Percentiles rank a stretch among this genome's conserved stretches.
phyloP scores from a whole-genome alignment of 345 rosid species.

The Aquilaria malaccensis region DNA sequence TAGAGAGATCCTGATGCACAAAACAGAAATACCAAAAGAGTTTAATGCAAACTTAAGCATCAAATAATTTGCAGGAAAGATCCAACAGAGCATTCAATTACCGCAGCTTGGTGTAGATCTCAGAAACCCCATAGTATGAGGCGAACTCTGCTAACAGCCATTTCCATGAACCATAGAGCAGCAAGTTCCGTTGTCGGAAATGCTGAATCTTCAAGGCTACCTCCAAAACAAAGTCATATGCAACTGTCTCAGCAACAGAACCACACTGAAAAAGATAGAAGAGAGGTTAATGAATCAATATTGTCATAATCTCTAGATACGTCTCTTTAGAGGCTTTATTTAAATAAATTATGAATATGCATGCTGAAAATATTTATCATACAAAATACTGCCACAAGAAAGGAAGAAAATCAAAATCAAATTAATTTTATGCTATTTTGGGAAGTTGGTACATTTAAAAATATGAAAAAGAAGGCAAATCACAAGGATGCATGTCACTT shows the following conservation, averaged over 20 bases:
- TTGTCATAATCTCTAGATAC: constrained; percentile 5
- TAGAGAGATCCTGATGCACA: constrained; percentile 1
- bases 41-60: constrained; percentile 5
- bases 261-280: constrained; percentile 56
- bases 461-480: background rate
- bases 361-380: background rate
- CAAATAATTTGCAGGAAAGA: background rate
- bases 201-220: constrained; percentile 85
- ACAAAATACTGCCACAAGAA: no score
- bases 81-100: constrained; percentile 14
- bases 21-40: constrained; percentile 1
- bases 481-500: no score
- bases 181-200: constrained; percentile 85
- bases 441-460: background rate
- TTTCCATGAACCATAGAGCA: constrained; percentile 86
- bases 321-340: background rate
- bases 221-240: constrained; percentile 85
- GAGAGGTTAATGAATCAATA: constrained; percentile 9
- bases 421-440: background rate
- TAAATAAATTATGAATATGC: background rate
- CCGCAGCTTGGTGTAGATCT: constrained; percentile 85
- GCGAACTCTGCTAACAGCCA: constrained; percentile 95
- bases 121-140: constrained; percentile 90
- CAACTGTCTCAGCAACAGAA: constrained; percentile 96
- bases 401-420: background rate